phyloP scores from a whole-genome alignment of 2,329 filamentous ascomycete genomes.

The Chrysoporthe deuterocubensis region DNA sequence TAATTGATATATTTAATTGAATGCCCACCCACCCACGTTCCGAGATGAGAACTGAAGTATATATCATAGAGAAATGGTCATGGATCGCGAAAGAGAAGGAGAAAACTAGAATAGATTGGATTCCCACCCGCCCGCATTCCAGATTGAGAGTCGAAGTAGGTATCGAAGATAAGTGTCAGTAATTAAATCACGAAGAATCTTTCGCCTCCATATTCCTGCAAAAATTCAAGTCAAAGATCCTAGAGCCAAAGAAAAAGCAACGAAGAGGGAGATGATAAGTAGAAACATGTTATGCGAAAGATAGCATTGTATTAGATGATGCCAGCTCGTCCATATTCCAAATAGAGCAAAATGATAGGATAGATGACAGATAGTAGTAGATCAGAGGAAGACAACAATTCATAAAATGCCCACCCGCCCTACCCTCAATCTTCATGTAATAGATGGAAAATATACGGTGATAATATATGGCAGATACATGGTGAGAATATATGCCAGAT shows the following conservation, averaged over 20 bases:
- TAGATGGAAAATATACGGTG: background rate
- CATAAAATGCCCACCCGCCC: too few relatives aligned
- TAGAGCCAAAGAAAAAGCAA: too few relatives aligned
- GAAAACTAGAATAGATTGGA: background rate
- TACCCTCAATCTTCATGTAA: too few relatives aligned
- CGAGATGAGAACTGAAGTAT: background rate
- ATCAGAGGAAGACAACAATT: background rate
- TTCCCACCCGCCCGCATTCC: background rate
- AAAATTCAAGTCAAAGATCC: too few relatives aligned
- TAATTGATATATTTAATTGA: background rate
- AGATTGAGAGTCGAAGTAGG: background rate
- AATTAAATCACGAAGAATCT: background rate
- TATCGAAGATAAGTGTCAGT: background rate
- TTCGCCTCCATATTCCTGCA: too few relatives aligned
- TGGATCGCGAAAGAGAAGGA: background rate
- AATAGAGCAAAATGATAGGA: background rate
- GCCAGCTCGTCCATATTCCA: background rate
- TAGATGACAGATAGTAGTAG: background rate
- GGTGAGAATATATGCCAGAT: background rate
- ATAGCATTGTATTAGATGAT: background rate
- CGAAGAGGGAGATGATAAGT: background rate
- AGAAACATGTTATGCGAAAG: background rate
- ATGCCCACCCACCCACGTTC: conserved; percentile 3
- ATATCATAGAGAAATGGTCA: background rate
- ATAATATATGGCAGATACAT: background rate